Percentiles rank a stretch among this genome's conserved stretches.
phyloP scores from a whole-genome alignment of 1,284 basidiomycete genomes.

The Microbotryomycetes sp. region DNA sequence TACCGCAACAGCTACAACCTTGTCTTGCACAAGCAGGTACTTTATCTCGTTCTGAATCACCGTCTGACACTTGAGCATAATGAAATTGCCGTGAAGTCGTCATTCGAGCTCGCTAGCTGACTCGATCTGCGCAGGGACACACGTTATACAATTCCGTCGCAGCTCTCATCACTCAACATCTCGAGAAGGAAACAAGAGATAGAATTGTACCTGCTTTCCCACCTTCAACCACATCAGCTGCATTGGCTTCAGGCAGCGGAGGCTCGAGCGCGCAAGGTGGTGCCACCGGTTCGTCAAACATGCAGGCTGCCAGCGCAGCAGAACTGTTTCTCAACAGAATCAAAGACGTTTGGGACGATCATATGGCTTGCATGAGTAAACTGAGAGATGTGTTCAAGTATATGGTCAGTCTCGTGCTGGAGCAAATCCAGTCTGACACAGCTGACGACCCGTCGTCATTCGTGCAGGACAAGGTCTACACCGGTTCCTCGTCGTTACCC shows the following conservation, averaged over 20 bases:
- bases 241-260: conserved; percentile 41
- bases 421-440: neutral
- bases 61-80: no score
- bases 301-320: conserved; percentile 18
- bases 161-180: conserved; percentile 70
- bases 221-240: conserved; percentile 47
- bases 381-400: conserved; percentile 88
- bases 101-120: no score
- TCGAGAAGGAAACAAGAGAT: conserved; percentile 69
- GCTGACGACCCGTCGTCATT: neutral
- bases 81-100: no score
- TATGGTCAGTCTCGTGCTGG: conserved; percentile 59
- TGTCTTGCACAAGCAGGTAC: conserved; percentile 36
- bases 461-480: conserved; percentile 72
- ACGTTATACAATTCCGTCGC: conserved; percentile 83
- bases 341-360: conserved; percentile 79
- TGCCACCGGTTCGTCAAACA: conserved; percentile 11
- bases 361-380: conserved; percentile 81
- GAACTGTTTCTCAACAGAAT: conserved; percentile 21
- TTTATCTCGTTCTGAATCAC: neutral
- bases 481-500: conserved; percentile 62
- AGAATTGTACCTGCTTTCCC: conserved; percentile 79
- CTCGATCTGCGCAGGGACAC: conserved; percentile 77
- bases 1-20: conserved; percentile 84
- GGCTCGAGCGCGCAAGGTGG: conserved; percentile 24